phyloP scores from a whole-genome alignment of 2,329 filamentous ascomycete species.

The Fusarium fujikuroi region DNA sequence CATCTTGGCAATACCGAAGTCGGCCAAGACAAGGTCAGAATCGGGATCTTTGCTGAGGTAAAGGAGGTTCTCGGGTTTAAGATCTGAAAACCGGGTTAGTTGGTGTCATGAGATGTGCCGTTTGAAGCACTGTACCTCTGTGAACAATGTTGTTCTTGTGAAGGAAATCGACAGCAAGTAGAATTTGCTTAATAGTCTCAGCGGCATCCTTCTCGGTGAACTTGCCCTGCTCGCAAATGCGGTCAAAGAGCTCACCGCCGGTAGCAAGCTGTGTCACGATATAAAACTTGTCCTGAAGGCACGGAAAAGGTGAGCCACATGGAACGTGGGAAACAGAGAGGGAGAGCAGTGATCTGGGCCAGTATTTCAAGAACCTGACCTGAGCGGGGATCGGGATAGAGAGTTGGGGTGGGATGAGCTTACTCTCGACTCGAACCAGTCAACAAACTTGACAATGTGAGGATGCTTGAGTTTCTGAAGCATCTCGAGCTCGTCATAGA shows the following conservation, averaged over 20 bases:
- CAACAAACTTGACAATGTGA: slow-evolving; percentile 96
- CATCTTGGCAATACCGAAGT: slow-evolving; percentile 99
- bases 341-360: slow-evolving; percentile 2
- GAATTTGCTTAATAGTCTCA: slow-evolving; percentile 92
- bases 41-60: slow-evolving; percentile 83
- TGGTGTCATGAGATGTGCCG: neutral
- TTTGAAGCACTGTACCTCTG: slow-evolving; percentile 70
- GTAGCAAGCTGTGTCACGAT: slow-evolving; percentile 97
- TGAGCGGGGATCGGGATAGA: neutral
- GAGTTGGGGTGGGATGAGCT: slow-evolving; percentile 43
- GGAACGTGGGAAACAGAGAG: neutral
- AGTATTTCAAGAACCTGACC: slow-evolving; percentile 2
- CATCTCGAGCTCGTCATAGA: slow-evolving; percentile 96
- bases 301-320: slow-evolving; percentile 18
- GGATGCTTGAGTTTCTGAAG: slow-evolving; percentile 90
- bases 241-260: slow-evolving; percentile 95
- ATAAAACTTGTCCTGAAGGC: slow-evolving; percentile 92
- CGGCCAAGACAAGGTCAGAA: slow-evolving; percentile 91
- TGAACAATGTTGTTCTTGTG: slow-evolving; percentile 96
- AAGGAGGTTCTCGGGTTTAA: slow-evolving; percentile 97
- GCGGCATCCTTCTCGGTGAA: slow-evolving; percentile 99
- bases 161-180: slow-evolving; percentile 92
- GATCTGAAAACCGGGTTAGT: slow-evolving; percentile 67
- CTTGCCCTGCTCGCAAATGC: slow-evolving; percentile 97
- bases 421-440: slow-evolving; percentile 99